Percentiles rank a stretch among this genome's conserved stretches.
These are phyloP conservation scores for Teratosphaeria gauchensis DNA, from an alignment of 2,329 filamentous ascomycete genomes.

Conservation along the genomic window DNA sequence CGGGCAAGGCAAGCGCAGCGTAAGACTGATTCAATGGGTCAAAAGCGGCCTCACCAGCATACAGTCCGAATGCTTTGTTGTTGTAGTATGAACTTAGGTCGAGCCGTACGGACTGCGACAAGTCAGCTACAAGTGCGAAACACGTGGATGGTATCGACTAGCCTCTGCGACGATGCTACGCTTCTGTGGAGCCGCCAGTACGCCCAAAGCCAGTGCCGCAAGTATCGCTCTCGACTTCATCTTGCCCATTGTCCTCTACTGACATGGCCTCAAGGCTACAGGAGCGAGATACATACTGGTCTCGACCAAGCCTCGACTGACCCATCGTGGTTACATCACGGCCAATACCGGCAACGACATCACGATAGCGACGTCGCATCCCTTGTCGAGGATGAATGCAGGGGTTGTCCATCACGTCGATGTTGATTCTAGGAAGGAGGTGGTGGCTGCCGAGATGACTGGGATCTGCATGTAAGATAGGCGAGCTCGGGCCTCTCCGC, in stretches of 20 bases:
- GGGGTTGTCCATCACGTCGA: not conserved
- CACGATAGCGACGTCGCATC: not conserved
- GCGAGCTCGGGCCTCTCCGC: not conserved
- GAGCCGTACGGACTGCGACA: constrained; percentile 11
- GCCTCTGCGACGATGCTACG: not conserved
- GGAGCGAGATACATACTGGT: not conserved
- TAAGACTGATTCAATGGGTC: constrained; percentile 29
- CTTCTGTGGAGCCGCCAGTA: not conserved
- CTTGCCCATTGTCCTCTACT: not conserved
- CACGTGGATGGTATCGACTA: not conserved
- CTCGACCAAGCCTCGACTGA: not conserved
- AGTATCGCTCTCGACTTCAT: not conserved
- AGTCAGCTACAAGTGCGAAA: not conserved
- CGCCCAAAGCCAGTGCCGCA: not conserved
- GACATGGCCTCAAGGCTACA: not conserved
- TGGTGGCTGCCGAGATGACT: not conserved
- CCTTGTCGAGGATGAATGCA: not conserved
- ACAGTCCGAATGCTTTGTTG: constrained; percentile 29
- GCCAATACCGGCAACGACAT: not conserved
- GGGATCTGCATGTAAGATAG: not conserved
- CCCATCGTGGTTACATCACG: not conserved
- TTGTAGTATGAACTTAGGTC: constrained; percentile 22
- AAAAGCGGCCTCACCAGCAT: constrained; percentile 27
- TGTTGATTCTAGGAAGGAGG: not conserved
- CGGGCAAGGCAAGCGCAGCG: constrained; percentile 29